Percentiles rank a stretch among this genome's conserved stretches.
Conservation (phyloP, 768 basidiomycete species). For the Pisolithus orientalis region DNA sequence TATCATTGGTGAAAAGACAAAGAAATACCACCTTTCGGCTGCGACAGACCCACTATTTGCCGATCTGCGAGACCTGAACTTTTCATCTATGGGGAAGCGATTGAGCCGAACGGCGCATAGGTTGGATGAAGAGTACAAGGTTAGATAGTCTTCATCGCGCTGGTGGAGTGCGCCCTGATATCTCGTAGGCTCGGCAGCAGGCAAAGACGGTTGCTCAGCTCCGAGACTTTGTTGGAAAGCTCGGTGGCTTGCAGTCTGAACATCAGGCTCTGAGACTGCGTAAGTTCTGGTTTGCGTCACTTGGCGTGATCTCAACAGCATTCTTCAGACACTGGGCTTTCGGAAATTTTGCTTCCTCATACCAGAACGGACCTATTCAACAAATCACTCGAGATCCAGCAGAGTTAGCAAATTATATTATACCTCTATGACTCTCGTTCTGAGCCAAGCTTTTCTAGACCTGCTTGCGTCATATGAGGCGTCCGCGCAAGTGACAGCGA, state of each 20-base stretch:
- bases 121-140: constrained; percentile 91
- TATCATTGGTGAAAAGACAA: constrained; percentile 73
- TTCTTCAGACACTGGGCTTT: constrained; percentile 78
- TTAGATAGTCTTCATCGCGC: constrained; percentile 19
- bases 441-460: constrained; percentile 41
- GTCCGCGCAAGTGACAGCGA: constrained; percentile 68
- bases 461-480: constrained; percentile 91
- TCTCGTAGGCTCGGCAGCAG: constrained; percentile 65
- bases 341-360: constrained; percentile 82
- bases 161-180: constrained; percentile 2
- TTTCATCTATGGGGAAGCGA: constrained; percentile 78
- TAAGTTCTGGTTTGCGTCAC: constrained; percentile 34
- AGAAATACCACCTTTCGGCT: constrained; percentile 82
- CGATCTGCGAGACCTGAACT: constrained; percentile 88
- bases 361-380: constrained; percentile 88
- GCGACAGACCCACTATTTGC: constrained; percentile 72
- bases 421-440: constrained; percentile 6
- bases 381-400: constrained; percentile 89
- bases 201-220: constrained; percentile 89
- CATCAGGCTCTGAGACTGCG: constrained; percentile 86
- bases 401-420: constrained; percentile 51
- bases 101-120: constrained; percentile 77
- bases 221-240: constrained; percentile 90
- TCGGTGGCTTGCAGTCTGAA: constrained; percentile 88
- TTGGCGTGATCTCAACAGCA: constrained; percentile 1